These are phyloP conservation scores for Glycine tomentella DNA, from an alignment of 306 rosid genomes.

Conservation along the genomic window DNA sequence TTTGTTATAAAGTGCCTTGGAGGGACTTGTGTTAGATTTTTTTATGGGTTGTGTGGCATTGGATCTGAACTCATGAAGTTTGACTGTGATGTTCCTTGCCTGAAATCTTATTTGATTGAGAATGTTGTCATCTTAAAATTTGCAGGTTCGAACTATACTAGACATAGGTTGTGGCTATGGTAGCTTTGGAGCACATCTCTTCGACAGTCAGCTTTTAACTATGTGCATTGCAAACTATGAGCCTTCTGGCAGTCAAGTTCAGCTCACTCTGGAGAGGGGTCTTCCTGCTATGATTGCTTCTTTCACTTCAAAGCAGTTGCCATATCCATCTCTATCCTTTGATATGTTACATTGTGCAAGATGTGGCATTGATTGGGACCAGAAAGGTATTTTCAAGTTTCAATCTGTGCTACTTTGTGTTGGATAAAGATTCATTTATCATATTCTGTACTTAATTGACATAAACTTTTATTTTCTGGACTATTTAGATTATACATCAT, in stretches of 20 bases:
- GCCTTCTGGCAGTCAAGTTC: constrained; percentile 99
- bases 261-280: constrained; percentile 95
- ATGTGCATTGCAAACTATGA: constrained; percentile 95
- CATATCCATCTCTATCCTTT: constrained; percentile 90
- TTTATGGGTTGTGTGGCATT: too few species aligned
- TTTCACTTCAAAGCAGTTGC: constrained; percentile 82
- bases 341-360: constrained; percentile 76
- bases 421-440: too few species aligned
- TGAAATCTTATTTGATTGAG: too few species aligned
- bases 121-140: too few species aligned
- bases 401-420: not conserved
- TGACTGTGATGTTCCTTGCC: too few species aligned
- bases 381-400: constrained; percentile 62
- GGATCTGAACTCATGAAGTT: too few species aligned
- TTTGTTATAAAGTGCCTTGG: constrained; percentile 29
- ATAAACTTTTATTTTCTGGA: too few species aligned
- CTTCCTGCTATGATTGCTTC: constrained; percentile 99
- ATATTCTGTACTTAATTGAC: too few species aligned
- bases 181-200: constrained; percentile 98
- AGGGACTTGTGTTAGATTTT: constrained; percentile 48
- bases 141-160: too few species aligned
- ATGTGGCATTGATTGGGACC: constrained; percentile 74
- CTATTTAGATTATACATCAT: too few species aligned
- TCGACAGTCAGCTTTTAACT: constrained; percentile 81
- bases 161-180: constrained; percentile 76